Evolutionary conservation across 2,329 filamentous ascomycete genomes (phyloP), one percentile per base, ranked within the genome.

Genomic region (Clarireedia homoeocarpa): DNA sequence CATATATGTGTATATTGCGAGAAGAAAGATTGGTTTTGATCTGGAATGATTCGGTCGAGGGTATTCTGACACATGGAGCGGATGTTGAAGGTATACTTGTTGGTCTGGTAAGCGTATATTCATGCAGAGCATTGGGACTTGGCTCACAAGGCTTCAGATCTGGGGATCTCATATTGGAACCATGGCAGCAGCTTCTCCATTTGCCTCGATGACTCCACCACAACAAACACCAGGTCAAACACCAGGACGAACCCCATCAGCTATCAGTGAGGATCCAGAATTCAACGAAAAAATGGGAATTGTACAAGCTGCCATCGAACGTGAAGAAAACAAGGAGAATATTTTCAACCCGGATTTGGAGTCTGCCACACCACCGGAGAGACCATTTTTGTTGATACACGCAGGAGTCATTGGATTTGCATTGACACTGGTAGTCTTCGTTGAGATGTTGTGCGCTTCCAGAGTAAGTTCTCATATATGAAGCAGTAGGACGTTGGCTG

Each of bases 141-240:
- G 23, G 14, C 45, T 38, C 14, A 56, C 42, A 24, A 34, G 46
- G 4, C 2, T 12, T 26, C 46, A 63, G 61, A 61, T 63, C 14
- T 63, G 61, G 61, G 61, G 61, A 15, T 59, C 58, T 27, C 59
- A 61, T 20, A 62, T 61, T 57, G 59, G 61, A 12, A 57, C 59
- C 5, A 54, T 58, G 58, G 48, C 51, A 39, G 39, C 47, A n/a
- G 49, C 46, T 10, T 55, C 58, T 3, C 58, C 58, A 38, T 58
- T 58, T 30, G 39, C 56, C 17, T 62, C 58, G 15, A 52, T 51
- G 47, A 53, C 55, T 27, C 39, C 59, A 26, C 47, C 50, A 38
- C 52, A 48, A 9, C 39, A 56, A 27, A 55, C 52, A 1, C 52
- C 52, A 5, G 52, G 46, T 3, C 49, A 53, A 51, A 59, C 56